phyloP scores from a whole-genome alignment of 169 alveolate species.

The Perkinsus olseni region DNA sequence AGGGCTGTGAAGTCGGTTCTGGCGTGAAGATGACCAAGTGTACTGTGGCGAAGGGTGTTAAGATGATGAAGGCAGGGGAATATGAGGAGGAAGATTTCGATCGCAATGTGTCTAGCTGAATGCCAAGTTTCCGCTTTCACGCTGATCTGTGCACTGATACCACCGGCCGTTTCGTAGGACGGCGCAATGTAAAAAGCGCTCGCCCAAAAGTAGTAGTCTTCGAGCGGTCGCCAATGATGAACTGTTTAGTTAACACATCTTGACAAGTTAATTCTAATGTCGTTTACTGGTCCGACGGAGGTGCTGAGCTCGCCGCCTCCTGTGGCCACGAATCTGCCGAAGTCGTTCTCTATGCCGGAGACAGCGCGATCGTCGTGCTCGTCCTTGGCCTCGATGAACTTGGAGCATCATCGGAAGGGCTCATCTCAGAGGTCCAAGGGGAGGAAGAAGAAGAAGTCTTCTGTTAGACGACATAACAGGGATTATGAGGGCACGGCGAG shows the following conservation, averaged over 20 bases:
- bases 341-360: neutral
- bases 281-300: neutral
- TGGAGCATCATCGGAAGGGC: neutral
- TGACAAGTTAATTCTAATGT: neutral
- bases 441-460: neutral
- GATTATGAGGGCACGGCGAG: neutral
- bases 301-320: neutral
- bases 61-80: neutral
- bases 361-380: neutral
- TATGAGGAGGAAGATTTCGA: neutral
- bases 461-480: neutral
- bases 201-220: neutral
- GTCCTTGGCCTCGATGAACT: neutral
- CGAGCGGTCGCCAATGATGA: no score
- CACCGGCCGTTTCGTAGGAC: no score
- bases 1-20: neutral
- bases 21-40: neutral
- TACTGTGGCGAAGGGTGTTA: neutral
- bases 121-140: neutral
- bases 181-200: neutral
- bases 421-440: neutral
- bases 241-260: neutral
- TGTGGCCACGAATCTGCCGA: neutral
- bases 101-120: neutral
- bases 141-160: neutral